Evolutionary conservation across 2,329 filamentous ascomycete species (phyloP), one percentile per base, ranked within the genome.

Genomic region (Alternaria novae-zelandiae): DNA sequence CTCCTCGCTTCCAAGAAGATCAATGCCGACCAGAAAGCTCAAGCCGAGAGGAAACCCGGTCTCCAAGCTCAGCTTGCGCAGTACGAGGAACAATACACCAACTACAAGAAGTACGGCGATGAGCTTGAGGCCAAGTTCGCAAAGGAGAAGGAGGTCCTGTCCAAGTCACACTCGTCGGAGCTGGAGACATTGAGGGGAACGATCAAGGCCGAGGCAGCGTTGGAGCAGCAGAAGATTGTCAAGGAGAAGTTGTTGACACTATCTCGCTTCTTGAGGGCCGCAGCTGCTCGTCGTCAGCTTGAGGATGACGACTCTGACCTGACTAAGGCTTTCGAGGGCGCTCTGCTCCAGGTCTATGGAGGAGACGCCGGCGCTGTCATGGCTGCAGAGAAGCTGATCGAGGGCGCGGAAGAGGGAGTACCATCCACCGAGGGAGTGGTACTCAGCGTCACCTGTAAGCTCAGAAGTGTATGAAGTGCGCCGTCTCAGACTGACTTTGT

Each of bases 291-390:
- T 78, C 89, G 92, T 69, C 87, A 91, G 71, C 86, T 88, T 20
- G 90, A 92, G 75, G 91, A 89, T 64, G 85, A 91, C 67, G 86
- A 91, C 70, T 85, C 87, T 6, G 91, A 94, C 61, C 91, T 95
- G 82, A 93, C 90, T 80, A 89, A 89, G 80, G 93, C 92, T 36
- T 89, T 96, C 63, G 92, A 96, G 81, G 92, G 92, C 56, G 89
- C 93, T 32, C 84, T 96, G 61, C 84, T 94, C 50, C 86, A 90
- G 64, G 90, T 96, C 30, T 96, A 96, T 80, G 88, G 89, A 49
- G 93, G 92, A 50, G 91, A 95, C 73, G 87, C 91, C 67, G 86
- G 83, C 70, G 92, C 91, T 54, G 91, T 96, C 23, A 83, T 87
- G 57, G 88, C 91, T 60, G 93, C 93, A 82, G 81, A 92, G 74